Conservation (phyloP, 805 yeast species). For the Saturnispora serradocipensis region DNA sequence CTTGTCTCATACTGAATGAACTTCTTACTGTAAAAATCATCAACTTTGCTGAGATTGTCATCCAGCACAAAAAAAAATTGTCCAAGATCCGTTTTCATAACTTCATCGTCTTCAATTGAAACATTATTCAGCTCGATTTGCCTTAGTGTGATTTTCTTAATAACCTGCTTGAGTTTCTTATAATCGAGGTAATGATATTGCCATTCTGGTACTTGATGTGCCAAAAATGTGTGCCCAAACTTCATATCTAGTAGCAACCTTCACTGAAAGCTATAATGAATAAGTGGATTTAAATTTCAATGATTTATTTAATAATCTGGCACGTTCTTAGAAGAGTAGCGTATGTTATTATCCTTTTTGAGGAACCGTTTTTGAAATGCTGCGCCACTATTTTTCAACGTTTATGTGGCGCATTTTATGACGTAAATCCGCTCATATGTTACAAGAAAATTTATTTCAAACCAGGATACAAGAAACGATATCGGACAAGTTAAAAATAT, state of each 20-base stretch:
- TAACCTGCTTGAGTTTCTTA: slow-evolving; percentile 71
- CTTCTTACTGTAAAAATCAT: slow-evolving; percentile 66
- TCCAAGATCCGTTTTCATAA: slow-evolving; percentile 41
- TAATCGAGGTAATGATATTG: slow-evolving; percentile 72
- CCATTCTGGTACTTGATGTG: slow-evolving; percentile 96
- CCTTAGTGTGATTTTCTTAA: slow-evolving; percentile 49
- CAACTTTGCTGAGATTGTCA: slow-evolving; percentile 72
- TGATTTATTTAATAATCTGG: neutral
- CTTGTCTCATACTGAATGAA: slow-evolving; percentile 68
- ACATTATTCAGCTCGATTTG: slow-evolving; percentile 29
- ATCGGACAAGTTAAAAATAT: too few relatives aligned
- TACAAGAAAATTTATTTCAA: neutral
- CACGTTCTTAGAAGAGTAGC: neutral
- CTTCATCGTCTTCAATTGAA: slow-evolving; percentile 29
- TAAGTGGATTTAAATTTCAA: neutral
- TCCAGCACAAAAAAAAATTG: slow-evolving; percentile 72
- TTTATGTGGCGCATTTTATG: neutral
- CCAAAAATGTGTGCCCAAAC: slow-evolving; percentile 68
- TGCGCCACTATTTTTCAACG: neutral
- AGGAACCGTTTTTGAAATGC: neutral
- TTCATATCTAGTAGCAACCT: slow-evolving; percentile 38
- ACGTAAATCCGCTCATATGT: neutral
- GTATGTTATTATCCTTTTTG: neutral
- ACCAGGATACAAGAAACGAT: neutral
- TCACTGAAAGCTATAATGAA: neutral